phyloP scores from a whole-genome alignment of 2,329 filamentous ascomycete genomes.

The Apiospora koreana region DNA sequence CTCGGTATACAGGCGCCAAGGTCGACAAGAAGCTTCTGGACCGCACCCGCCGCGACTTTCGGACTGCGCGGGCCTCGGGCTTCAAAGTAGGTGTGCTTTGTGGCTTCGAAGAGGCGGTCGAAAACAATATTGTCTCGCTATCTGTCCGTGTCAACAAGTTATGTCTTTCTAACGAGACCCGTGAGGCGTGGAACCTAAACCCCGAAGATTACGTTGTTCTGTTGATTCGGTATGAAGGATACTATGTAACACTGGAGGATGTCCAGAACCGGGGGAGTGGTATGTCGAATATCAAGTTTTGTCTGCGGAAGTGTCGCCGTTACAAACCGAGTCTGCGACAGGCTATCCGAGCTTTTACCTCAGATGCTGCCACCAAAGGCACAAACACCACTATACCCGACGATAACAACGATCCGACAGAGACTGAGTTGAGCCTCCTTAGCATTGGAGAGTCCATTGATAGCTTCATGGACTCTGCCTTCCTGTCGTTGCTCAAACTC shows the following conservation, averaged over 20 bases:
- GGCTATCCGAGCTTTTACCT: conserved; percentile 53
- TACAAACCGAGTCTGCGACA: conserved; percentile 69
- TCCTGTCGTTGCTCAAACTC: conserved; percentile 63
- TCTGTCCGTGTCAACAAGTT: conserved; percentile 72
- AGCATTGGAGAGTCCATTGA: conserved; percentile 75
- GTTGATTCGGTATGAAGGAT: conserved; percentile 64
- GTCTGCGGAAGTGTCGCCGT: conserved; percentile 67
- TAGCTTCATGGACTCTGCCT: conserved; percentile 64
- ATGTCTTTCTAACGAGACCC: conserved; percentile 70
- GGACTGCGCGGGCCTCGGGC: conserved; percentile 61
- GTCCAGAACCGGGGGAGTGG: conserved; percentile 44
- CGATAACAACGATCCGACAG: conserved; percentile 18
- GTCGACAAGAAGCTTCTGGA: conserved; percentile 13
- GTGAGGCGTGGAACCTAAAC: conserved; percentile 75
- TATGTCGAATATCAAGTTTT: conserved; percentile 50
- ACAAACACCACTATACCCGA: neutral
- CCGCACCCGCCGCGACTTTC: conserved; percentile 63
- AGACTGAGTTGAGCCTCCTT: conserved; percentile 48
- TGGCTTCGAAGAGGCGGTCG: conserved; percentile 41
- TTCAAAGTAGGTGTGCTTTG: conserved; percentile 69
- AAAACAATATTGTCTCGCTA: conserved; percentile 58
- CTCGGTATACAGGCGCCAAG: conserved; percentile 19
- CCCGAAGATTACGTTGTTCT: conserved; percentile 71
- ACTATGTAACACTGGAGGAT: conserved; percentile 62
- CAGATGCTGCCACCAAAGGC: conserved; percentile 19